These are phyloP conservation scores for Arabidopsis suecica DNA, from an alignment of 345 rosid species.

Conservation along the genomic window DNA sequence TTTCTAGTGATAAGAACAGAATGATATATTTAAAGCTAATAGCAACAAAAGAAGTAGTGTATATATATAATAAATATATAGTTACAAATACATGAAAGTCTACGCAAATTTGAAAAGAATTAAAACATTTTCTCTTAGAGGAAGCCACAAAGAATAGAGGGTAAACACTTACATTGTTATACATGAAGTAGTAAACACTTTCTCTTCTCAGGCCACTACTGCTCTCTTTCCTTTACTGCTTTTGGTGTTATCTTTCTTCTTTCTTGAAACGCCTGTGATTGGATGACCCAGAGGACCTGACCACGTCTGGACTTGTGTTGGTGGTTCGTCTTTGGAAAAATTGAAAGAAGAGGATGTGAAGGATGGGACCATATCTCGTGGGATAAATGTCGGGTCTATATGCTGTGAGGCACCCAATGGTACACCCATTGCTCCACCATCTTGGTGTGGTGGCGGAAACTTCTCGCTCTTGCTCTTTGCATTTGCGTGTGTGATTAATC, in stretches of 20 bases:
- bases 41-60: conserved; percentile 15
- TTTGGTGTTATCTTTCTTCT: conserved; percentile 45
- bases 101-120: conserved; percentile 44
- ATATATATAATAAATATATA: conserved; percentile 29
- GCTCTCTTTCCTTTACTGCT: conserved; percentile 47
- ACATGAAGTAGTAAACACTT: conserved; percentile 28
- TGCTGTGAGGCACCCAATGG: conserved; percentile 85
- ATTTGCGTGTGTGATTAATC: conserved; percentile 84
- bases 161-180: conserved; percentile 36
- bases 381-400: conserved; percentile 70
- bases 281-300: conserved; percentile 84
- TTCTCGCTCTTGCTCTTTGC: conserved; percentile 98
- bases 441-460: conserved; percentile 97
- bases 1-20: conserved; percentile 14
- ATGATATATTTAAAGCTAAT: neutral
- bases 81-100: conserved; percentile 41
- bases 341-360: conserved; percentile 78
- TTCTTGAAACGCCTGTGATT: conserved; percentile 38
- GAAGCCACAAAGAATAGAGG: conserved; percentile 38
- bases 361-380: conserved; percentile 48
- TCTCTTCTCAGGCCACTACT: conserved; percentile 36
- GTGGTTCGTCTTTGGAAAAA: conserved; percentile 56
- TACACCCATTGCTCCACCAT: conserved; percentile 87
- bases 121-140: conserved; percentile 29
- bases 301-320: conserved; percentile 79